Percentiles rank a stretch among this genome's conserved stretches.
These are phyloP conservation scores for Ambrosiella beaveri DNA, from an alignment of 2,329 filamentous ascomycete species.

Conservation along the genomic window DNA sequence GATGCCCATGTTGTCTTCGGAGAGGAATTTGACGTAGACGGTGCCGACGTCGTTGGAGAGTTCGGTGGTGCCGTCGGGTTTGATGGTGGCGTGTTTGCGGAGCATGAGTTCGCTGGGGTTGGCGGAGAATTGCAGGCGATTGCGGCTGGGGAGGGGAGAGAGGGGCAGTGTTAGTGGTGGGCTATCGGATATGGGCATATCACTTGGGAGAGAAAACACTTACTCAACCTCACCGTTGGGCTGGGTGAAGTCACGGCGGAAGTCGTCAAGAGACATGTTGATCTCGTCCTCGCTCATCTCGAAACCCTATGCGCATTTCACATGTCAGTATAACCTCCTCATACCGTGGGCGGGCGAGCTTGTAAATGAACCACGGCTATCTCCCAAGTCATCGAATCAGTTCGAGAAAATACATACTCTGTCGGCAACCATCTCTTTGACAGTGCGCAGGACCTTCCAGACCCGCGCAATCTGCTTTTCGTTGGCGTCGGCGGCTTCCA, in stretches of 20 bases:
- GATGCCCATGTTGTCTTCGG: slow-evolving; percentile 65
- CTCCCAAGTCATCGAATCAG: neutral
- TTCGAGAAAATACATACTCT: slow-evolving; percentile 42
- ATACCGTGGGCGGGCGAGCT: too few relatives aligned
- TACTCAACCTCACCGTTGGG: slow-evolving; percentile 62
- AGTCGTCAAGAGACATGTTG: slow-evolving; percentile 68
- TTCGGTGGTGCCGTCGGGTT: slow-evolving; percentile 50
- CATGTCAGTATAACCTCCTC: neutral
- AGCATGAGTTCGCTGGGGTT: slow-evolving; percentile 73
- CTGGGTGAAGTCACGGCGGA: slow-evolving; percentile 54
- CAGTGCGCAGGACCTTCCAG: slow-evolving; percentile 87
- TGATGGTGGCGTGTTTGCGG: slow-evolving; percentile 48
- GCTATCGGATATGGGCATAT: neutral
- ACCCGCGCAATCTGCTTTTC: slow-evolving; percentile 44
- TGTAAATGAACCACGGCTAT: neutral
- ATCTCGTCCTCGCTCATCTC: slow-evolving; percentile 80
- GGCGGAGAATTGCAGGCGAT: slow-evolving; percentile 73
- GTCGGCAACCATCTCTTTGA: slow-evolving; percentile 88
- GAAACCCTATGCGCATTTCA: slow-evolving; percentile 52
- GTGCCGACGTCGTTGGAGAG: slow-evolving; percentile 52
- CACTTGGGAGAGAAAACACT: slow-evolving; percentile 18
- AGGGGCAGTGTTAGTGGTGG: neutral
- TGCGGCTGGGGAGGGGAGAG: slow-evolving; percentile 39
- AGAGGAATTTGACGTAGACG: slow-evolving; percentile 85
- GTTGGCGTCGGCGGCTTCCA: slow-evolving; percentile 25